A percentile compares a stretch with the other conserved stretches of the same genome.
phyloP scores from a whole-genome alignment of 345 rosid species.

The Nasturtium officinale region DNA sequence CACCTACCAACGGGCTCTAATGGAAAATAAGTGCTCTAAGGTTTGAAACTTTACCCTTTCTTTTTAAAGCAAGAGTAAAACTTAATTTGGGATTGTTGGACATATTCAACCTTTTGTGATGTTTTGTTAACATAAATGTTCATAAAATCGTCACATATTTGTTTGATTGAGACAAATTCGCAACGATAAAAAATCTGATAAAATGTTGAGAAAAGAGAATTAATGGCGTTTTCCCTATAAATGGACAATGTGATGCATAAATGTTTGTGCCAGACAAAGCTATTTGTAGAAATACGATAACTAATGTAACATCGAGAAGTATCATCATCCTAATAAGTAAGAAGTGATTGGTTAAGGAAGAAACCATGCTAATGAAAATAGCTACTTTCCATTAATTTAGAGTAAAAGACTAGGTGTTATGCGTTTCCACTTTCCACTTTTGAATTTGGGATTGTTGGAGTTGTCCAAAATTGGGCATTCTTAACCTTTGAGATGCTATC shows the following conservation, averaged over 20 bases:
- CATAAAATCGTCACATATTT: too few relatives aligned
- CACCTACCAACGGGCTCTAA: background rate
- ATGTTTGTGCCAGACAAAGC: background rate
- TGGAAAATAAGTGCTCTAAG: background rate
- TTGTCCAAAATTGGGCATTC: constrained; percentile 61
- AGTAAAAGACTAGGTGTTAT: background rate
- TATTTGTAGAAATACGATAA: background rate
- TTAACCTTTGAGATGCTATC: constrained; percentile 69
- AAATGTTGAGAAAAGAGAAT: too few relatives aligned
- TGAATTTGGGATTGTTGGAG: constrained; percentile 35
- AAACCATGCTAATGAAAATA: too few relatives aligned
- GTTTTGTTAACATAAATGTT: too few relatives aligned
- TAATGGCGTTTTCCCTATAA: too few relatives aligned
- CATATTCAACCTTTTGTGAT: too few relatives aligned
- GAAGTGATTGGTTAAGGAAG: too few relatives aligned
- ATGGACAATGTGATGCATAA: too few relatives aligned
- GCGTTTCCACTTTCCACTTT: constrained; percentile 4
- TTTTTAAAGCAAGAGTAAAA: background rate
- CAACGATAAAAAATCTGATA: too few relatives aligned
- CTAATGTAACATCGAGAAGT: background rate
- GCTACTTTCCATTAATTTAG: background rate
- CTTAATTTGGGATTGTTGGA: too few relatives aligned
- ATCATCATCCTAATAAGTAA: too few relatives aligned
- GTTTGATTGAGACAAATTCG: too few relatives aligned
- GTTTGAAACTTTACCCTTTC: background rate